Evolutionary conservation across 495 filamentous ascomycete genomes (phyloP).

Genomic region (Aspergillus diversus): DNA sequence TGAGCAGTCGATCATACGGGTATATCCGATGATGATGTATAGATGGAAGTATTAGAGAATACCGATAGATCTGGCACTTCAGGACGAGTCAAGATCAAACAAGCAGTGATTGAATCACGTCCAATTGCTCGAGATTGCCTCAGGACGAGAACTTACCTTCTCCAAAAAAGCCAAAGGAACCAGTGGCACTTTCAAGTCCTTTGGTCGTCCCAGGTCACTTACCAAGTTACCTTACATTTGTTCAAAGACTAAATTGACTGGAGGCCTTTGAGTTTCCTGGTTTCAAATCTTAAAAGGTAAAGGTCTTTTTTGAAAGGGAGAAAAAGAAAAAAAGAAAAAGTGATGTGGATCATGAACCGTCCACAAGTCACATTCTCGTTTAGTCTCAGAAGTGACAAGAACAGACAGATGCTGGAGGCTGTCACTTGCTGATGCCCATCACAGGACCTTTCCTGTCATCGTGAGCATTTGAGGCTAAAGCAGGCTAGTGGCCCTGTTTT

Average conservation of each 20-base stretch:
- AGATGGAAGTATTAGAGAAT: neutral
- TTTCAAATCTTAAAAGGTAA: too few relatives aligned
- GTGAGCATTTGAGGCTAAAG: neutral
- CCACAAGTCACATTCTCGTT: slow-evolving; percentile 2
- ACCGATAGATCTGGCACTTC: neutral
- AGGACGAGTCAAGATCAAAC: neutral
- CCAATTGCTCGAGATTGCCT: too few relatives aligned
- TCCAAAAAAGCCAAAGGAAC: too few relatives aligned
- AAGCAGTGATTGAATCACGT: neutral
- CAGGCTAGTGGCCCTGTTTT: neutral
- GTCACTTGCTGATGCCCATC: slow-evolving; percentile 5
- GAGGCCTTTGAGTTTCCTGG: too few relatives aligned
- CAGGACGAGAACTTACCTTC: too few relatives aligned
- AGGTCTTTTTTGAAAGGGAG: too few relatives aligned
- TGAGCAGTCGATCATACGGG: slow-evolving; percentile 1
- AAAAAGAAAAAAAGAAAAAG: too few relatives aligned
- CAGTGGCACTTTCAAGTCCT: too few relatives aligned
- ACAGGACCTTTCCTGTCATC: slow-evolving; percentile 6
- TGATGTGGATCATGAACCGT: neutral
- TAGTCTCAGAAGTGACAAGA: slow-evolving; percentile 1
- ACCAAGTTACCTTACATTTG: too few relatives aligned
- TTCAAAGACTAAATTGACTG: too few relatives aligned
- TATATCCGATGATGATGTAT: slow-evolving; percentile 4
- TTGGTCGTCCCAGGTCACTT: too few relatives aligned
- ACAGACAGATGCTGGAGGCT: neutral